phyloP scores from a whole-genome alignment of 2,329 filamentous ascomycete species.

The Fusarium sp. region DNA sequence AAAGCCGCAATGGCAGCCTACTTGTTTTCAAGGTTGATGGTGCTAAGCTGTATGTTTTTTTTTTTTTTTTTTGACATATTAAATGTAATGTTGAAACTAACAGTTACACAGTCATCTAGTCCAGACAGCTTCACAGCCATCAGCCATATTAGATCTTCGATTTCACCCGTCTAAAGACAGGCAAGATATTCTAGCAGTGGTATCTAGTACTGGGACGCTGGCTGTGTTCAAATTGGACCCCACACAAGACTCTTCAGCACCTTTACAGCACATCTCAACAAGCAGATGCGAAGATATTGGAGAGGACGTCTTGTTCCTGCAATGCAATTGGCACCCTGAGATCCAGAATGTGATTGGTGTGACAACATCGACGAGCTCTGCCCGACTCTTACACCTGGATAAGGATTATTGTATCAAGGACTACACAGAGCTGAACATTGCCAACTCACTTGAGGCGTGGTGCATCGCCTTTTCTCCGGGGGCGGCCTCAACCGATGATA shows the following conservation, averaged over 20 bases:
- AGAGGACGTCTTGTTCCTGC: conserved; percentile 73
- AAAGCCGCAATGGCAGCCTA: conserved; percentile 79
- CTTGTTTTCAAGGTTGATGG: conserved; percentile 71
- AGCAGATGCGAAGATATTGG: conserved; percentile 63
- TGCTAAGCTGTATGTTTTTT: conserved; percentile 65
- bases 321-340: conserved; percentile 78
- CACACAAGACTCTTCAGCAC: conserved; percentile 45
- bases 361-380: conserved; percentile 76
- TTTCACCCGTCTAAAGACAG: conserved; percentile 69
- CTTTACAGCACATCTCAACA: conserved; percentile 57
- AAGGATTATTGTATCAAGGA: conserved; percentile 55
- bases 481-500: conserved; percentile 20
- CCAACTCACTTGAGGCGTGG: conserved; percentile 78
- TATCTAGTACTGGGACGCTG: conserved; percentile 80
- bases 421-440: conserved; percentile 55
- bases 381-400: conserved; percentile 66
- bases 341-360: conserved; percentile 69
- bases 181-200: conserved; percentile 73
- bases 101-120: conserved; percentile 60
- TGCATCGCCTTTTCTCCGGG: conserved; percentile 69
- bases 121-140: conserved; percentile 72
- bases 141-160: conserved; percentile 86
- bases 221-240: conserved; percentile 70
- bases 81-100: conserved; percentile 1
- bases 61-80: conserved; percentile 30